Percentiles rank a stretch among this genome's conserved stretches.
phyloP scores from a whole-genome alignment of 2,329 filamentous ascomycete species.

The Xylariaceae sp. region DNA sequence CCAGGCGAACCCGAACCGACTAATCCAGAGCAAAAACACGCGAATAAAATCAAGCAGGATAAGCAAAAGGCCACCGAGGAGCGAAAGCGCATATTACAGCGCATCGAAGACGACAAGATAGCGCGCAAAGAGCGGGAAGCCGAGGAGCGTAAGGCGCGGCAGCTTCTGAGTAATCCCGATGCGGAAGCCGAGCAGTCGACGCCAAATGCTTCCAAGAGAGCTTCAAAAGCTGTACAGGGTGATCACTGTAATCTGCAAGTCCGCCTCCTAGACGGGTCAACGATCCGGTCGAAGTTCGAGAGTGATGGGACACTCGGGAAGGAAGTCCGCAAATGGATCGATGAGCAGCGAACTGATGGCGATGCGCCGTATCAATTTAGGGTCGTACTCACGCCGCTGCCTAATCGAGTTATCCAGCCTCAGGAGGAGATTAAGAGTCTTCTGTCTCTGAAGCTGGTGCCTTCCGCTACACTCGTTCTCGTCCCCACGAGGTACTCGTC shows the following conservation, averaged over 20 bases:
- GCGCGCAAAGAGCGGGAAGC: constrained; percentile 57
- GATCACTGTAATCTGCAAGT: constrained; percentile 64
- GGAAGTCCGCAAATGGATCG: constrained; percentile 75
- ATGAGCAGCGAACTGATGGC: constrained; percentile 54
- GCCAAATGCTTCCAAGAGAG: constrained; percentile 2
- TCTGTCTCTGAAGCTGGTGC: constrained; percentile 66
- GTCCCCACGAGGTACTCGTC: constrained; percentile 56
- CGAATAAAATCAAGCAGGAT: constrained; percentile 50
- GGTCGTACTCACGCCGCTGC: constrained; percentile 73
- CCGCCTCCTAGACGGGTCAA: constrained; percentile 78
- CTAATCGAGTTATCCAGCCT: constrained; percentile 69
- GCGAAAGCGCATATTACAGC: constrained; percentile 65
- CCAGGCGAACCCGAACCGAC: constrained; percentile 9
- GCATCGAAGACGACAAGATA: constrained; percentile 72
- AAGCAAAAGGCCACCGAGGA: constrained; percentile 65
- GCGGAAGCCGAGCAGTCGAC: background rate
- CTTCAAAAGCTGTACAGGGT: constrained; percentile 14
- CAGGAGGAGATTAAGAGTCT: constrained; percentile 70
- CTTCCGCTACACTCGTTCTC: constrained; percentile 78
- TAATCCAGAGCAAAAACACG: constrained; percentile 25
- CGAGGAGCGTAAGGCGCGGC: constrained; percentile 40
- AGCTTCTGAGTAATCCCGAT: constrained; percentile 20
- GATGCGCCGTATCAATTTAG: constrained; percentile 75
- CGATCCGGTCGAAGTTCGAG: constrained; percentile 68
- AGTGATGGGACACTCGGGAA: constrained; percentile 56